Evolutionary conservation across 2,329 filamentous ascomycete genomes (phyloP), one percentile per base, ranked within the genome.

Genomic region (Herpotrichia juniperi): DNA sequence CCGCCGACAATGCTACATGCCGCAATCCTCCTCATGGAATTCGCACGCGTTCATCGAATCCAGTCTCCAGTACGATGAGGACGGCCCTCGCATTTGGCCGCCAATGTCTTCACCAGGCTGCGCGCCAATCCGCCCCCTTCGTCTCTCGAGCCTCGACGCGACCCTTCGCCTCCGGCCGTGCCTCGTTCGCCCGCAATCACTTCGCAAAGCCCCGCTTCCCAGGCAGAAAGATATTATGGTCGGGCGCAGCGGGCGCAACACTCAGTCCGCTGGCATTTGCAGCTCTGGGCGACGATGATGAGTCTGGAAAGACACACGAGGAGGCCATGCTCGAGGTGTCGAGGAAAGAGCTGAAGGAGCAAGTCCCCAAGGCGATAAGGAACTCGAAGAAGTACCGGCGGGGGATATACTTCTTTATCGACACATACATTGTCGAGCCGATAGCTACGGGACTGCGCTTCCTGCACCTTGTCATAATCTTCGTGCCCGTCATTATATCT

Each of bases 361-460:
- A 82, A 30, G 82, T 93, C 1, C 80, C 84, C 1, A 80, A 87
- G 4, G 79, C 87, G 51, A 80, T 88, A 25, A 78, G 78, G 32
- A 85, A 87, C 0, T 69, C 91, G 12, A 77, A 76, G 12, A 82
- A 84, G 43, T 64, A 87, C 6, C 76, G 82, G 42, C 83, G 87
- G 57, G 80, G 79, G 11, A 66, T 90, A 24, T 78, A 87, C 51
- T 79, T 91, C 25, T 84, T 88, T 50, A 58, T 94, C 31, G 90
- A 96, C 63, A 55, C 83, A 1, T 90, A 87, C 66, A 74, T 93
- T n/a, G 84, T 78, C 50, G 94, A 99, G 73, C 93, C 94, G 0
- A 73, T 97, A 22, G 92, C 88, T 49, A 99, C 93, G 0, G 90
- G 90, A 0, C 73, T 93, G 42, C 84, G 94, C n/a, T 96, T 99